These are phyloP conservation scores for Pleoardoris graminearum DNA, from an alignment of 2,329 filamentous ascomycete species.

Conservation along the genomic window DNA sequence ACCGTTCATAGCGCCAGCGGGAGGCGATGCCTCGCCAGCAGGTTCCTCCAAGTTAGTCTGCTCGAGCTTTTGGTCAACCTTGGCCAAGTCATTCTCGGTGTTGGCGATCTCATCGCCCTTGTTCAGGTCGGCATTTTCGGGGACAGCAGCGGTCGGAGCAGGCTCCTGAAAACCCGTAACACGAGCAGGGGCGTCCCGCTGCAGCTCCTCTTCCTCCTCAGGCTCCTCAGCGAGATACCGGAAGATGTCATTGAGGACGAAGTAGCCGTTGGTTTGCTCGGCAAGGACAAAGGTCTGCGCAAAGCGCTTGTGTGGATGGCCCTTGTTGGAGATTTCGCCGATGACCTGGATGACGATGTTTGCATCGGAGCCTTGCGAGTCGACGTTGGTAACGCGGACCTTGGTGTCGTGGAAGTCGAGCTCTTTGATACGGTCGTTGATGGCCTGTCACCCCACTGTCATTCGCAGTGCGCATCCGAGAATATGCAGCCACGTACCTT, in stretches of 20 bases:
- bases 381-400: conserved; percentile 96
- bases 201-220: conserved; percentile 64
- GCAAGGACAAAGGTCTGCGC: conserved; percentile 97
- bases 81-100: conserved; percentile 50
- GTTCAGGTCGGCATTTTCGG: conserved; percentile 35
- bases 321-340: conserved; percentile 95
- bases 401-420: conserved; percentile 98
- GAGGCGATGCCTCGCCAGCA: conserved; percentile 26
- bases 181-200: conserved; percentile 38
- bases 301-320: conserved; percentile 89
- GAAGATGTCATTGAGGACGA: conserved; percentile 97
- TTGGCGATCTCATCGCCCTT: conserved; percentile 43
- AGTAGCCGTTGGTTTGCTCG: conserved; percentile 94
- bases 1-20: conserved; percentile 42
- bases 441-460: conserved; percentile 62
- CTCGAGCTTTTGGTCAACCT: conserved; percentile 76
- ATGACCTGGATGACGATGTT: conserved; percentile 98
- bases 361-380: conserved; percentile 87
- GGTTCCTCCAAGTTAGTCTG: conserved; percentile 52
- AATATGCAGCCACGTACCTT: conserved; percentile 62
- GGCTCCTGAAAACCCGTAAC: conserved; percentile 49
- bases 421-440: conserved; percentile 90
- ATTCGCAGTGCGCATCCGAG: conserved; percentile 3
- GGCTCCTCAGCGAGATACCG: conserved; percentile 85
- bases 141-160: conserved; percentile 38